Evolutionary conservation across 2,329 filamentous ascomycete genomes (phyloP), one percentile per base, ranked within the genome.

Genomic region (Epichloe sibirici): DNA sequence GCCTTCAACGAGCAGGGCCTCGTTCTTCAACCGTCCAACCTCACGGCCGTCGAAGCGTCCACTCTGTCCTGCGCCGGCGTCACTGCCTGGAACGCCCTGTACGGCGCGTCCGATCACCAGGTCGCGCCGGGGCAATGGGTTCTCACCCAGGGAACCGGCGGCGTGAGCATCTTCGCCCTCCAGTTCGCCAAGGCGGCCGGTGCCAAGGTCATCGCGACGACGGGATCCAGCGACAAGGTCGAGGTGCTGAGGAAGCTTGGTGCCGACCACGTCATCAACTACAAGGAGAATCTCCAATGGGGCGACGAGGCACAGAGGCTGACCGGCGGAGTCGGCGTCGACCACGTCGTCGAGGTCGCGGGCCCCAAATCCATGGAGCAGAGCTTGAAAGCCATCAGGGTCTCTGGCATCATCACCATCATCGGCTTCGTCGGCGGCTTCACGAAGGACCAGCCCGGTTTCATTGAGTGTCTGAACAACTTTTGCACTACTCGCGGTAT

Each of bases 131-230:
- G 81, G 4, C 66, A 77, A 55, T 73, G 65, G 59, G 81, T 88
- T 3, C 72, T 88, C 37, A 82, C 82, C 1, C 81, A 86, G 65
- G 84, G 83, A n/a, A 86, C 82, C 0, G 83, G 84, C 21, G 83
- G 83, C 53, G 83, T 87, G 7, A 79, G 75, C 56, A 73, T 86
- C 55, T 85, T 85, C 54, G 83, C 76, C 3, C 64, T 86, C n/a
- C 83, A 76, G 66, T 75, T 77, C 56, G 74, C 74, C 51, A 74
- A 74, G 60, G 72, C 71, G 1, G 72, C 71, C 4, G 73, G 74
- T 45, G 74, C 73, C 5, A 69, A 57, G 8, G 73, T 76, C 55
- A 73, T 77, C 51, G 72, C 73, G 35, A 76, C 74, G 2, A 77
- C 74, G 0, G 69, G 68, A 21, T 71, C 71, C 8, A 60, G 61